These are phyloP conservation scores for Pulicaria dysenterica DNA, from an alignment of 129 eudicot genomes.

Conservation along the genomic window DNA sequence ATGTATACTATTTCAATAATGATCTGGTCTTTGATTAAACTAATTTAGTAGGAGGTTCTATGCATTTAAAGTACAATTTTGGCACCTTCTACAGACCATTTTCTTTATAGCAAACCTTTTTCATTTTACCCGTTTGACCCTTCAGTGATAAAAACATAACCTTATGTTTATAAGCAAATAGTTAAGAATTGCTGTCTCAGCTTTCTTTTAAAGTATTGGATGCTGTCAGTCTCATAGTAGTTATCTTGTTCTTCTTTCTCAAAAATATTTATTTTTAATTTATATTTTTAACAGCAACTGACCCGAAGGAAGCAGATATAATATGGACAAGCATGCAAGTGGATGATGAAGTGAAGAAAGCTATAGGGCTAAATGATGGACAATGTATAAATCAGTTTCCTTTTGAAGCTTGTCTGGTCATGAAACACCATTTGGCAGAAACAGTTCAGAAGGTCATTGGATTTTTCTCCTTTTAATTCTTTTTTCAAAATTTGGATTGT, in stretches of 20 bases:
- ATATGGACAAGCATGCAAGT: constrained; percentile 88
- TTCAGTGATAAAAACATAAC: background rate
- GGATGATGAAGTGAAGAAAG: constrained; percentile 81
- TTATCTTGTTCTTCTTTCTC: background rate
- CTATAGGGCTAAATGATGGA: constrained; percentile 68
- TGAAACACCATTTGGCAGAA: constrained; percentile 99
- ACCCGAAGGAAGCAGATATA: constrained; percentile 90
- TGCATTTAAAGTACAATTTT: background rate
- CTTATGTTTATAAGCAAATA: background rate
- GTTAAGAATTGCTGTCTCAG: background rate
- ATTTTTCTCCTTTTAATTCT: background rate
- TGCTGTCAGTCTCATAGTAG: background rate
- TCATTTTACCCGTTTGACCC: background rate
- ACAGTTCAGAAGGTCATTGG: constrained; percentile 73
- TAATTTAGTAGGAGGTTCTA: background rate
- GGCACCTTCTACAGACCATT: background rate
- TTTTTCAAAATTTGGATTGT: background rate
- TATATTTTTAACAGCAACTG: constrained; percentile 53
- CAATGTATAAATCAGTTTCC: constrained; percentile 96
- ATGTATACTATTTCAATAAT: background rate
- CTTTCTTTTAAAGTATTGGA: background rate
- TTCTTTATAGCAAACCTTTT: too few relatives aligned
- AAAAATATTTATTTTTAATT: constrained; percentile 14
- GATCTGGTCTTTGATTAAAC: background rate
- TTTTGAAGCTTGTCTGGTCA: constrained; percentile 92